Conservation (phyloP, 2,329 filamentous ascomycete genomes). For the Xylariomycetidae sp. region DNA sequence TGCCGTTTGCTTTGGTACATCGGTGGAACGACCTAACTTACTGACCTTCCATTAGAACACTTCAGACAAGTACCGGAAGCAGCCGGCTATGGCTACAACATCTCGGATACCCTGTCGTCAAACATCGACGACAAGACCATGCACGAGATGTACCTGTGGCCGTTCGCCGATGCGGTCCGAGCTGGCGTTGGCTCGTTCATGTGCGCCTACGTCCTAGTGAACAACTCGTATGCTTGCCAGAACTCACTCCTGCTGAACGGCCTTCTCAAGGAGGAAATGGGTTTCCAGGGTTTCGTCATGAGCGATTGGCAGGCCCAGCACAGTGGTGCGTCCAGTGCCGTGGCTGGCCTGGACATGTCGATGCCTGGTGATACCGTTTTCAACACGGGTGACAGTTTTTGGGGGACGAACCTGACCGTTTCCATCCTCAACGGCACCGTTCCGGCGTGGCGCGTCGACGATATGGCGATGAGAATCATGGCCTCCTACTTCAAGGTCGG, state of each 20-base stretch:
- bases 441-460: constrained; percentile 80
- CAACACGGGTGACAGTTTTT: constrained; percentile 65
- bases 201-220: constrained; percentile 71
- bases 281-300: constrained; percentile 76
- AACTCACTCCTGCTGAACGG: constrained; percentile 72
- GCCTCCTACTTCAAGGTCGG: constrained; percentile 63
- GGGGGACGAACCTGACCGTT: constrained; percentile 82
- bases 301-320: constrained; percentile 78
- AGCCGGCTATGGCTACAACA: constrained; percentile 53
- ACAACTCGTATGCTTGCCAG: constrained; percentile 75
- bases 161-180: constrained; percentile 65
- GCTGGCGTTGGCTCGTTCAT: constrained; percentile 60
- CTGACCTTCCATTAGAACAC: constrained; percentile 45
- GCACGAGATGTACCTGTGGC: constrained; percentile 74
- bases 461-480: constrained; percentile 85
- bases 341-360: constrained; percentile 77
- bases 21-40: constrained; percentile 4
- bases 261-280: constrained; percentile 71
- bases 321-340: constrained; percentile 57
- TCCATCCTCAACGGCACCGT: constrained; percentile 86
- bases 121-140: constrained; percentile 68
- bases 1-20: no score
- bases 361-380: constrained; percentile 59
- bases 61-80: constrained; percentile 60
- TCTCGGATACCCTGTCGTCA: constrained; percentile 51